These are phyloP conservation scores for Ustilaginoidea virens DNA, from an alignment of 2,329 filamentous ascomycete species.

Conservation along the genomic window DNA sequence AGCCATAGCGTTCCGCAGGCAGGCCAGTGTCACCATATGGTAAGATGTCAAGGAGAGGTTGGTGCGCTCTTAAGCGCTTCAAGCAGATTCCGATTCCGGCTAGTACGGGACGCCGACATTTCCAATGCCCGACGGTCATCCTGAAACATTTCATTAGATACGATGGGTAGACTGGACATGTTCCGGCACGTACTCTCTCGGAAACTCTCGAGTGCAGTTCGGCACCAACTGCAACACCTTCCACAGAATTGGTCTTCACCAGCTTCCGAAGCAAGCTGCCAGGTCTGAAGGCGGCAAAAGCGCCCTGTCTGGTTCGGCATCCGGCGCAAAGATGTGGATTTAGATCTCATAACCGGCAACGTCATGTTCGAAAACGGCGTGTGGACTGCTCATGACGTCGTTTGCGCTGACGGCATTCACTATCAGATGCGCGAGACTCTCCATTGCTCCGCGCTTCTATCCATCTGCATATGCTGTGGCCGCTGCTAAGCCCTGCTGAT, in stretches of 20 bases:
- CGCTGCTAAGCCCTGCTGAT: conserved; percentile 40
- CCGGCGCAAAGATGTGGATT: conserved; percentile 32
- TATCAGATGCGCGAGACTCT: conserved; percentile 39
- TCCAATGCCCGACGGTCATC: conserved; percentile 41
- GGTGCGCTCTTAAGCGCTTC: conserved; percentile 47
- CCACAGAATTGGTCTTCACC: conserved; percentile 46
- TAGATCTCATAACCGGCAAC: conserved; percentile 32
- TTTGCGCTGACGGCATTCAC: conserved; percentile 48
- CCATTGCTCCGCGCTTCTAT: conserved; percentile 35
- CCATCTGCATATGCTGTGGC: conserved; percentile 40
- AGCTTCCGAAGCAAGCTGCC: conserved; percentile 42
- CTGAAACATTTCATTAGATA: conserved; percentile 45
- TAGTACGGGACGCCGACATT: conserved; percentile 47
- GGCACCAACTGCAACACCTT: conserved; percentile 49
- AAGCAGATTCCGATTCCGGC: conserved; percentile 47
- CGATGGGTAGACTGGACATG: conserved; percentile 47
- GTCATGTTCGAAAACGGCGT: conserved; percentile 35
- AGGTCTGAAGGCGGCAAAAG: conserved; percentile 33
- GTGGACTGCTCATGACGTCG: conserved; percentile 33
- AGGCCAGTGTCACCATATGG: conserved; percentile 37
- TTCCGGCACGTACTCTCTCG: conserved; percentile 42
- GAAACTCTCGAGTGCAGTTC: conserved; percentile 45
- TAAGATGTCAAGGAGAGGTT: conserved; percentile 50
- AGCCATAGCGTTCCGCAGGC: conserved; percentile 24
- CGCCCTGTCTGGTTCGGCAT: conserved; percentile 32